Percentiles rank a stretch among this genome's conserved stretches.
Conservation (phyloP, 1,139 yeast genomes). For the Pichia sp. region DNA sequence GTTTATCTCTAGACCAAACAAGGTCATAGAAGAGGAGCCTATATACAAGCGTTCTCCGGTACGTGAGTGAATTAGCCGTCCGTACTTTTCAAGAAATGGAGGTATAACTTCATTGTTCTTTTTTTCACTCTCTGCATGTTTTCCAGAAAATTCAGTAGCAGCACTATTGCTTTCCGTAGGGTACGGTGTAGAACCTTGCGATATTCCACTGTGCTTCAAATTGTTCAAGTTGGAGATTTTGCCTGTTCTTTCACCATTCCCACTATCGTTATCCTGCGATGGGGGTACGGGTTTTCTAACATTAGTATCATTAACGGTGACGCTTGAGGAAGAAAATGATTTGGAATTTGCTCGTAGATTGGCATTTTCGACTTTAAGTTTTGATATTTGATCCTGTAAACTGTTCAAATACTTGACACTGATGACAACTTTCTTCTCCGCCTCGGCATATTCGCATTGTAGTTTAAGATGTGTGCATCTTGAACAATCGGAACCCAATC, state of each 20-base stretch:
- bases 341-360: constrained; percentile 33
- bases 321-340: too few species aligned
- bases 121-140: constrained; percentile 3
- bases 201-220: too few species aligned
- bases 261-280: too few species aligned
- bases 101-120: constrained; percentile 27
- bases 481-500: constrained; percentile 62
- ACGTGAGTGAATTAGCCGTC: constrained; percentile 61
- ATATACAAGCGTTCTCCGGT: constrained; percentile 71
- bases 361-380: constrained; percentile 47
- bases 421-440: constrained; percentile 70
- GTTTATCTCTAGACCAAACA: constrained; percentile 71
- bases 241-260: too few species aligned
- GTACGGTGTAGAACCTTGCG: too few species aligned
- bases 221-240: too few species aligned
- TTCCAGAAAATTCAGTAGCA: too few species aligned
- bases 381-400: constrained; percentile 56
- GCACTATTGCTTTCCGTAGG: too few species aligned
- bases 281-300: not conserved
- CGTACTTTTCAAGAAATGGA: constrained; percentile 63
- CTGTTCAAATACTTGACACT: constrained; percentile 66
- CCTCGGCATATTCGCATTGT: constrained; percentile 69
- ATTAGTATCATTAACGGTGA: not conserved
- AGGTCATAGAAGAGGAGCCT: constrained; percentile 76
- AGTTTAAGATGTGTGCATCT: constrained; percentile 55